Conservation (phyloP, 306 rosid genomes). For the Betula pendula region DNA sequence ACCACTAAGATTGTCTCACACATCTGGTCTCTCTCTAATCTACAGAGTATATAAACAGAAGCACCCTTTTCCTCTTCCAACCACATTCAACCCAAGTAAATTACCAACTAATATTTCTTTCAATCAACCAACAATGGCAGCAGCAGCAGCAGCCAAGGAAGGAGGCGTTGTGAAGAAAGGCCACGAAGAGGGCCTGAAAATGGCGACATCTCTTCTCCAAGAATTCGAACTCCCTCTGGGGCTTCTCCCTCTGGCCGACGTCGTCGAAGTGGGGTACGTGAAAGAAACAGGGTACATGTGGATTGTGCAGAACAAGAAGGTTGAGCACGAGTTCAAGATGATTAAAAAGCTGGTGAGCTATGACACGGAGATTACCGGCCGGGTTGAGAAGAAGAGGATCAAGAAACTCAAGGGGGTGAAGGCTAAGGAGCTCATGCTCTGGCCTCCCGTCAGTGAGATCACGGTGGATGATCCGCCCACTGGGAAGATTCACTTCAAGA, state of each 20-base stretch:
- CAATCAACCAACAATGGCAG: not conserved
- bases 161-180: constrained; percentile 76
- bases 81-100: not conserved
- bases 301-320: constrained; percentile 79
- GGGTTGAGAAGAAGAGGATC: constrained; percentile 53
- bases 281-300: constrained; percentile 76
- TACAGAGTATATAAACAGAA: constrained; percentile 14
- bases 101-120: too few relatives aligned
- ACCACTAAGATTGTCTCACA: constrained; percentile 38
- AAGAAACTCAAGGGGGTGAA: constrained; percentile 87
- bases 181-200: constrained; percentile 61
- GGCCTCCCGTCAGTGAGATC: constrained; percentile 94
- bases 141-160: constrained; percentile 75
- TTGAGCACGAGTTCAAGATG: constrained; percentile 80
- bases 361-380: constrained; percentile 60
- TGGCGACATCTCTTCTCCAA: constrained; percentile 54
- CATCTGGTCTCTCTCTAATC: not conserved
- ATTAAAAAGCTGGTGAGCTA: constrained; percentile 78
- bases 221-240: constrained; percentile 76
- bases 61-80: not conserved
- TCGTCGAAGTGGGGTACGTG: constrained; percentile 74
- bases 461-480: constrained; percentile 47
- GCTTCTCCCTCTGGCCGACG: constrained; percentile 67
- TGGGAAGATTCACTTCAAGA: constrained; percentile 83
- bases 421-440: constrained; percentile 86